Percentiles rank a stretch among this genome's conserved stretches.
Evolutionary conservation across 2,329 filamentous ascomycete genomes (phyloP).

Genomic region (Meredithiella fracta): DNA sequence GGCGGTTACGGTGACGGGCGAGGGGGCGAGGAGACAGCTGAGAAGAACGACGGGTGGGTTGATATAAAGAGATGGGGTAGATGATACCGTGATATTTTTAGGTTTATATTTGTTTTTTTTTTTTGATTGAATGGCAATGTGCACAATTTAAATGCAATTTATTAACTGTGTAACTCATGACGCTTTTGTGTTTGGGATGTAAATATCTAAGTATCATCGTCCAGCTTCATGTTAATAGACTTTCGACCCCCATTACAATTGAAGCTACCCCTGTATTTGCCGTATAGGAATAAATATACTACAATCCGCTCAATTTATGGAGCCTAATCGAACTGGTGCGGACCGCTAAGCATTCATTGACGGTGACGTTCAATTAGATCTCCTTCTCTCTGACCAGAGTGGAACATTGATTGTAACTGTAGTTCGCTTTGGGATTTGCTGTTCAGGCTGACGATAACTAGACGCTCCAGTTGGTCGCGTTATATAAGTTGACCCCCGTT

Average conservation of each 20-base stretch:
- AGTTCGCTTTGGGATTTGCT: neutral
- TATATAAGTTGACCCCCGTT: neutral
- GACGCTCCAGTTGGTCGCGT: neutral
- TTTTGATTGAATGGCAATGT: neutral
- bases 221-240: neutral
- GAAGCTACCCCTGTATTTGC: neutral
- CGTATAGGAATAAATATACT: neutral
- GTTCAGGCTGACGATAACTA: neutral
- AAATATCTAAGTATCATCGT: neutral
- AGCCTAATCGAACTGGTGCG: neutral
- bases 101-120: neutral
- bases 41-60: conserved; percentile 11
- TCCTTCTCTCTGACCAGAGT: neutral
- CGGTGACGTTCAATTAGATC: neutral
- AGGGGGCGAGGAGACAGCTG: conserved; percentile 68
- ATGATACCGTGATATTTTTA: neutral
- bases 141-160: neutral
- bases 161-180: too few relatives aligned
- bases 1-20: conserved; percentile 60
- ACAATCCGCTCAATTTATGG: neutral
- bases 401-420: neutral
- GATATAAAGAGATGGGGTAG: neutral
- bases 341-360: neutral
- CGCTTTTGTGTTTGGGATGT: too few relatives aligned
- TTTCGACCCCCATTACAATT: neutral